Percentiles rank a stretch among this genome's conserved stretches.
Evolutionary conservation across 1,284 basidiomycete genomes (phyloP).

Genomic region (Amylostereum areolatum): DNA sequence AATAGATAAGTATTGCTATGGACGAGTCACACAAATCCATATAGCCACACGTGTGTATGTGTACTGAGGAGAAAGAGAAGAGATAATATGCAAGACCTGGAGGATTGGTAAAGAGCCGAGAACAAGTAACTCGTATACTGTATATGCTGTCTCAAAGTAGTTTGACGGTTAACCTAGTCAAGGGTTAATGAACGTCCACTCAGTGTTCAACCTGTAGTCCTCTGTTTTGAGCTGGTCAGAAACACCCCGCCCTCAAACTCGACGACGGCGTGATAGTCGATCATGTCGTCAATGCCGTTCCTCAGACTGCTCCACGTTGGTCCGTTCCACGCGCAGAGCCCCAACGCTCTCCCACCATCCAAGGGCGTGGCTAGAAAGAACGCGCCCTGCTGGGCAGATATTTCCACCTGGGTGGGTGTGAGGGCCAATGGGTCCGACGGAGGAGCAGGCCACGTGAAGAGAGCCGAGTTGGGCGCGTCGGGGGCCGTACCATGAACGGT

Average conservation of each 20-base stretch:
- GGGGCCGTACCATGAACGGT: neutral
- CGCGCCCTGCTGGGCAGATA: slow-evolving; percentile 2
- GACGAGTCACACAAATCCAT: no score
- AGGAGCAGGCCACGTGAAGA: slow-evolving; percentile 7
- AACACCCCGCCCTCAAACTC: slow-evolving; percentile 9
- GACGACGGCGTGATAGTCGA: slow-evolving; percentile 6
- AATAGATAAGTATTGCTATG: no score
- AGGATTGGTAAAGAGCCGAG: no score
- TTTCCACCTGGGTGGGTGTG: slow-evolving; percentile 2
- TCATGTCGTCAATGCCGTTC: slow-evolving; percentile 9
- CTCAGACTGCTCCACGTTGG: slow-evolving; percentile 7
- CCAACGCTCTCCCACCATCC: slow-evolving; percentile 3
- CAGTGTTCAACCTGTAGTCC: no score
- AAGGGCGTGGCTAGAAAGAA: slow-evolving; percentile 3
- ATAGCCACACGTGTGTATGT: no score
- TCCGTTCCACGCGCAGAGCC: slow-evolving; percentile 4
- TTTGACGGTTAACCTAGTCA: no score
- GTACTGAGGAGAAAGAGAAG: no score
- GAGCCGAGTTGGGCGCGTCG: slow-evolving; percentile 3
- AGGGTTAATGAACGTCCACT: no score
- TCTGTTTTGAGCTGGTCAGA: slow-evolving; percentile 2
- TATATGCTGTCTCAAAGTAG: no score
- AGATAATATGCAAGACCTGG: no score
- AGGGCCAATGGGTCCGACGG: slow-evolving; percentile 1
- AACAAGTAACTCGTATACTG: no score